Conservation (phyloP, 352 stramenopile genomes). For the Hyphochytrium catenoides region DNA sequence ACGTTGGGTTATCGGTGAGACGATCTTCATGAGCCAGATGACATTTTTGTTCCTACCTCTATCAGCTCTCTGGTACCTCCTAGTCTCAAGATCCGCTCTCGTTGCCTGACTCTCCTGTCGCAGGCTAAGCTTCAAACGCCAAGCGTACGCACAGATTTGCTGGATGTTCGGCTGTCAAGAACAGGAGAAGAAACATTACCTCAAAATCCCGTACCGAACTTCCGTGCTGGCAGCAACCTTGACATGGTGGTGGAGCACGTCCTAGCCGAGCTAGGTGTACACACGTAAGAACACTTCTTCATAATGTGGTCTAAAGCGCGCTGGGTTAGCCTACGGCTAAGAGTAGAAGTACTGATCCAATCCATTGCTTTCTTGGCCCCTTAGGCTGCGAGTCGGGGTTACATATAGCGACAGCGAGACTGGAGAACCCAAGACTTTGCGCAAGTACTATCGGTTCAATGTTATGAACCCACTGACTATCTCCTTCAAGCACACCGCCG, state of each 20-base stretch:
- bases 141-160: conserved; percentile 44
- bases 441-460: conserved; percentile 72
- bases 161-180: conserved; percentile 37
- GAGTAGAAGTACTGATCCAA: conserved; percentile 2
- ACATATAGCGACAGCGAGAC: conserved; percentile 40
- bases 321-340: too few relatives aligned
- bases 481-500: conserved; percentile 39
- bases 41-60: too few relatives aligned
- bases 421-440: conserved; percentile 48
- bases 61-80: too few relatives aligned
- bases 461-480: conserved; percentile 68
- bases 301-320: too few relatives aligned
- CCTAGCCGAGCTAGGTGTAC: conserved; percentile 59
- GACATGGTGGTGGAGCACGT: conserved; percentile 76
- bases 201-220: conserved; percentile 38
- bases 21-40: background rate
- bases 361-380: background rate
- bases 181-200: conserved; percentile 27
- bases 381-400: conserved; percentile 36
- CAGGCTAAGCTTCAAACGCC: conserved; percentile 57
- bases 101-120: too few relatives aligned
- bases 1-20: conserved; percentile 33
- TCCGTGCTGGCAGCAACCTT: conserved; percentile 35
- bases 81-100: too few relatives aligned
- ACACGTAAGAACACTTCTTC: conserved; percentile 21